Percentiles rank a stretch among this genome's conserved stretches.
Evolutionary conservation across 106 monocot species (phyloP).

Genomic region (Dendrobium catenatum): DNA sequence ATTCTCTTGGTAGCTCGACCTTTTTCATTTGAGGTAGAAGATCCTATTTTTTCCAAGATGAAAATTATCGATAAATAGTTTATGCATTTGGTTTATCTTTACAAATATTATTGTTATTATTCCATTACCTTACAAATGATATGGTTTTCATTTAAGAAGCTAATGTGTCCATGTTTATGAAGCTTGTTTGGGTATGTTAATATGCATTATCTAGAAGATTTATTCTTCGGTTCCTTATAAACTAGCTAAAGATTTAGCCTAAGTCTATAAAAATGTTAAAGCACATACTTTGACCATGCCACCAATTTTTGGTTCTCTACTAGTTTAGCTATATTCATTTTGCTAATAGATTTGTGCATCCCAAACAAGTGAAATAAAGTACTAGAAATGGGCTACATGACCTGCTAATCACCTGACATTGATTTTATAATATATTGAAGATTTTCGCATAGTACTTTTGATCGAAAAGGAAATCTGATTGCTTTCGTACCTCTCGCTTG

Average conservation of each 20-base stretch:
- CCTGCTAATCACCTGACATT: too few relatives aligned
- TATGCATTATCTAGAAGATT: background rate
- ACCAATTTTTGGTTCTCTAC: background rate
- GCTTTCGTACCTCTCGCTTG: too few relatives aligned
- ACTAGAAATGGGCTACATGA: too few relatives aligned
- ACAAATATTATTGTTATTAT: background rate
- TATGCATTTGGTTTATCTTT: background rate
- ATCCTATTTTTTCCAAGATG: background rate
- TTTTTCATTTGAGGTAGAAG: conserved; percentile 7
- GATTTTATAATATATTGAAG: too few relatives aligned
- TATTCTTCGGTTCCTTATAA: background rate
- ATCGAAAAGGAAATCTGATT: too few relatives aligned
- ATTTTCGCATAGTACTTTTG: too few relatives aligned
- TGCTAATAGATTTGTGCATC: background rate
- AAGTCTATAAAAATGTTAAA: background rate
- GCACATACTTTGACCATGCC: background rate
- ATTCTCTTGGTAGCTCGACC: background rate
- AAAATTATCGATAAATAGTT: background rate
- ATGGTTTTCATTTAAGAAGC: background rate
- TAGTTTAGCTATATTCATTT: background rate
- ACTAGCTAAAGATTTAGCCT: background rate
- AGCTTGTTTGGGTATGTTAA: background rate
- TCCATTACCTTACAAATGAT: background rate
- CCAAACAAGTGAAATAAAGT: background rate
- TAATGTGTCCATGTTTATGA: background rate